A percentile compares a stretch with the other conserved stretches of the same genome.
phyloP scores from a whole-genome alignment of 768 basidiomycete genomes.

The Lyophyllum atratum region DNA sequence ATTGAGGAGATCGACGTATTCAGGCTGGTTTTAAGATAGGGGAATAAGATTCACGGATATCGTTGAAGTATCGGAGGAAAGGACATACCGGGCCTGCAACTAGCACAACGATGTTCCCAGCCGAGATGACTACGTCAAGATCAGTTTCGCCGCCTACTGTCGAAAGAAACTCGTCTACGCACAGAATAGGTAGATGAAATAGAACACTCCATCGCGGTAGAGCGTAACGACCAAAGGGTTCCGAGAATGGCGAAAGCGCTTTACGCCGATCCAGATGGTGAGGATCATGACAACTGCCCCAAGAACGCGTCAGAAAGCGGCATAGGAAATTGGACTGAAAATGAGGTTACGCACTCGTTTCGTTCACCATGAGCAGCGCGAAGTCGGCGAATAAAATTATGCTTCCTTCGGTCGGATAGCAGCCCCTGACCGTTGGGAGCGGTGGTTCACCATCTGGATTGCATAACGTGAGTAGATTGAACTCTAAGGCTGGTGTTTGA shows the following conservation, averaged over 20 bases:
- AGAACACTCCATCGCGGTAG: constrained; percentile 26
- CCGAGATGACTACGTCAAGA: constrained; percentile 13
- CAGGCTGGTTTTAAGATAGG: no score
- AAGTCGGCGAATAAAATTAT: constrained; percentile 4
- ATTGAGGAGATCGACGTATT: constrained; percentile 21
- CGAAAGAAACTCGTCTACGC: not conserved
- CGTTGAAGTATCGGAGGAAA: not conserved
- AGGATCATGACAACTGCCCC: constrained; percentile 23
- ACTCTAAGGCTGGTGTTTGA: not conserved
- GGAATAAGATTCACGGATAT: no score
- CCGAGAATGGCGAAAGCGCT: constrained; percentile 19
- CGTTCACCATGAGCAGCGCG: constrained; percentile 1
- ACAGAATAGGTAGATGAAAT: constrained; percentile 26
- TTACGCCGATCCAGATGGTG: constrained; percentile 23
- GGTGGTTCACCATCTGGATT: constrained; percentile 8
- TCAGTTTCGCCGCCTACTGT: not conserved
- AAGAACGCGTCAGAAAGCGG: not conserved
- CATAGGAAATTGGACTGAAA: not conserved
- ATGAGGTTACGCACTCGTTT: not conserved
- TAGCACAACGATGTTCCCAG: constrained; percentile 16
- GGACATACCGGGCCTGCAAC: constrained; percentile 15
- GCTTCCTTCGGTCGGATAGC: constrained; percentile 11
- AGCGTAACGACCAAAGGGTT: constrained; percentile 21
- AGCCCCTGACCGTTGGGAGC: constrained; percentile 10
- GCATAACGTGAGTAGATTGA: not conserved